Percentiles rank a stretch among this genome's conserved stretches.
phyloP scores from a whole-genome alignment of 805 yeast genomes.

The Cyberlindnera suaveolens region DNA sequence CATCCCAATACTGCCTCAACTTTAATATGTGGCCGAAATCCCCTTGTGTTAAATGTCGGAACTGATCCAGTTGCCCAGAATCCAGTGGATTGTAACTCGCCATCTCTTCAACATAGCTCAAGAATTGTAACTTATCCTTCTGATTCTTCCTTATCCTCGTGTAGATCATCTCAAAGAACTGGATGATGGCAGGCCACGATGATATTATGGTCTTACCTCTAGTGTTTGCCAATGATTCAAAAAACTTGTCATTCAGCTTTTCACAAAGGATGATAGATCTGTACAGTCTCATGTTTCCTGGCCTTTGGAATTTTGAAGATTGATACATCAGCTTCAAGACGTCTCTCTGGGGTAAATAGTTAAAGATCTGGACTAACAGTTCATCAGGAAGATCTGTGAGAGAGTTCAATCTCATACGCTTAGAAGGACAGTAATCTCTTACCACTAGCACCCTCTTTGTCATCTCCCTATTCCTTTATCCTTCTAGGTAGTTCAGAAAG shows the following conservation, averaged over 20 bases:
- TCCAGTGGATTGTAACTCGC: conserved; percentile 17
- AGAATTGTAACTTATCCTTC: neutral
- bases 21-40: conserved; percentile 13
- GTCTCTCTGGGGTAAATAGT: conserved; percentile 13
- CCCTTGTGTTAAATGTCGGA: conserved; percentile 5
- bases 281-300: conserved; percentile 18
- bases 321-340: conserved; percentile 10
- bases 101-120: conserved; percentile 16
- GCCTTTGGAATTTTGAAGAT: conserved; percentile 9
- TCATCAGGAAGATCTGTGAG: conserved; percentile 13
- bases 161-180: conserved; percentile 14
- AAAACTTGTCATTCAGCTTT: conserved; percentile 19
- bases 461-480: no score
- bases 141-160: conserved; percentile 1
- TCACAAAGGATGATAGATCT: conserved; percentile 18
- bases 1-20: conserved; percentile 20
- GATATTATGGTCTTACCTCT: conserved; percentile 12
- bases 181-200: conserved; percentile 16
- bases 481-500: no score
- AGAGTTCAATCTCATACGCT: neutral
- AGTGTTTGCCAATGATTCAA: conserved; percentile 6
- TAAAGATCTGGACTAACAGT: conserved; percentile 9
- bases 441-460: no score
- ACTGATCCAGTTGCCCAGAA: conserved; percentile 16
- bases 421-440: no score